phyloP scores from a whole-genome alignment of 2,329 filamentous ascomycete species.

The Talaromyces sp. region DNA sequence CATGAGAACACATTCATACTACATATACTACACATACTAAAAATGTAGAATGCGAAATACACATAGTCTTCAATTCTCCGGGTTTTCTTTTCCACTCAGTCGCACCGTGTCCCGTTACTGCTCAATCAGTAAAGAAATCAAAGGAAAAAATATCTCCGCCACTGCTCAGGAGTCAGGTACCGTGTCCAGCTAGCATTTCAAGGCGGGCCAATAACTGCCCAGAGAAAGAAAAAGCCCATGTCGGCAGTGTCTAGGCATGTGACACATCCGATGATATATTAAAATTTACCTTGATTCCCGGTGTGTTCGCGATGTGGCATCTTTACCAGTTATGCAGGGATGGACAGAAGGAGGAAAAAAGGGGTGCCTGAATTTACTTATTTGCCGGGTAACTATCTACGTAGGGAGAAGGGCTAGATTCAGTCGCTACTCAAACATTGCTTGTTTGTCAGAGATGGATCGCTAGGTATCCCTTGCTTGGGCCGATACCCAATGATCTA shows the following conservation, averaged over 20 bases:
- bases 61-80: not conserved
- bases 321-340: conserved; percentile 10
- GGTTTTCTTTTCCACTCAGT: not conserved
- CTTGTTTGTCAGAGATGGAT: conserved; percentile 1
- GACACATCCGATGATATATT: not conserved
- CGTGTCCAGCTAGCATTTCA: not conserved
- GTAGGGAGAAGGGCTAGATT: not conserved
- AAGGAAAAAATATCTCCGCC: not conserved
- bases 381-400: not conserved
- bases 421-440: conserved; percentile 2
- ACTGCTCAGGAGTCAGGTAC: not conserved
- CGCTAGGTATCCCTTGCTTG: not conserved
- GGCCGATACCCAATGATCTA: not conserved
- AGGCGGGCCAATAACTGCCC: not conserved
- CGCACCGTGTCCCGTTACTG: not conserved
- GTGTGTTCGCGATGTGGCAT: not conserved
- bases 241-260: not conserved
- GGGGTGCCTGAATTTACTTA: not conserved
- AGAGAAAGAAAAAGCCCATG: not conserved
- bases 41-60: not conserved
- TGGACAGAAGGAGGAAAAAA: conserved; percentile 3
- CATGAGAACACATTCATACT: not conserved
- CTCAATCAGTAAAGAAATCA: not conserved
- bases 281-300: not conserved
- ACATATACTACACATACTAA: too few species aligned